Evolutionary conservation across 2,329 filamentous ascomycete species (phyloP).

Genomic region (Talaromyces sp.): DNA sequence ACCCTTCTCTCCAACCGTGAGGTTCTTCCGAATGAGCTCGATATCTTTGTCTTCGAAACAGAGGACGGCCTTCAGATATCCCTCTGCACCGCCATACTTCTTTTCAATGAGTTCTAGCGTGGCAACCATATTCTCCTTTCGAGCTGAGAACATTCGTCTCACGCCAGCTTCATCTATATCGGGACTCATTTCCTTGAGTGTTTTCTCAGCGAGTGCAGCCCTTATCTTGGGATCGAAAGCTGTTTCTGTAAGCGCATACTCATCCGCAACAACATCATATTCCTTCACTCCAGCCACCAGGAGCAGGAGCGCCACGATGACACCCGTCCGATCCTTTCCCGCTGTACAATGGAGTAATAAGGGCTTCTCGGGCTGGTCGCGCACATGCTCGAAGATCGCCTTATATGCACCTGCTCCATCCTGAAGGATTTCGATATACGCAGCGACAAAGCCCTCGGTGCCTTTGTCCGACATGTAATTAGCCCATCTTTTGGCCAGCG

Average conservation of each 20-base stretch:
- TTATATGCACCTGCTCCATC: constrained; percentile 54
- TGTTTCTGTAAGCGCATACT: constrained; percentile 47
- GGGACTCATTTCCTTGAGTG: constrained; percentile 33
- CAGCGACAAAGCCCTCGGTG: constrained; percentile 59
- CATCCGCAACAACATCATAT: constrained; percentile 51
- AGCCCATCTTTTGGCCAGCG: constrained; percentile 54
- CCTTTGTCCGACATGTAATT: constrained; percentile 54
- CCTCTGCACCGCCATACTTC: constrained; percentile 58
- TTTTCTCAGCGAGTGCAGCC: constrained; percentile 41
- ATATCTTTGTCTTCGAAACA: constrained; percentile 53
- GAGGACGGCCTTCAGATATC: constrained; percentile 56
- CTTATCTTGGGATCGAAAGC: constrained; percentile 42
- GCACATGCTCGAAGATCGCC: constrained; percentile 56
- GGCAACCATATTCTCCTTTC: constrained; percentile 47
- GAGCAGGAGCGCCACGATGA: constrained; percentile 62
- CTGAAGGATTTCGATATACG: constrained; percentile 63
- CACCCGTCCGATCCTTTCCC: constrained; percentile 71
- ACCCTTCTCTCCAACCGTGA: constrained; percentile 33
- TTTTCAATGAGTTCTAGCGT: constrained; percentile 50
- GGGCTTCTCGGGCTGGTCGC: constrained; percentile 40
- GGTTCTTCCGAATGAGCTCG: constrained; percentile 41
- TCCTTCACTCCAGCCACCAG: constrained; percentile 57
- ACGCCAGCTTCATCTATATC: constrained; percentile 45
- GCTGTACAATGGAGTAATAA: constrained; percentile 68
- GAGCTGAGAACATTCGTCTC: constrained; percentile 39